Percentiles rank a stretch among this genome's conserved stretches.
These are phyloP conservation scores for Daldinia sp. DNA, from an alignment of 2,329 filamentous ascomycete genomes.

Conservation along the genomic window DNA sequence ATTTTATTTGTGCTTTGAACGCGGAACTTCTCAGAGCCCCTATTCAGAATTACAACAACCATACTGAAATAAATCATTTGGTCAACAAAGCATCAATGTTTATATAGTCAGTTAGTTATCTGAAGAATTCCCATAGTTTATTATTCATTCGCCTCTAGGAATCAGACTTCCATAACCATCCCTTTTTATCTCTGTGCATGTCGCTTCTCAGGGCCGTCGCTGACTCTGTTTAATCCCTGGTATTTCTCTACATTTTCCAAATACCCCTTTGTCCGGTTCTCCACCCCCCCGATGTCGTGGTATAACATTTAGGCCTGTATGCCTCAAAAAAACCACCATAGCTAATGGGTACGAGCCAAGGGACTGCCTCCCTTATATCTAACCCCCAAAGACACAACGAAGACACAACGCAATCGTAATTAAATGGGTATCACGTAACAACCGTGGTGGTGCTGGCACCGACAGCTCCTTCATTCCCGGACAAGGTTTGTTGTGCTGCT, in stretches of 20 bases:
- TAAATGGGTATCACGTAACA: constrained; percentile 45
- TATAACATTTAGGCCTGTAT: constrained; percentile 1
- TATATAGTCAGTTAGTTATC: not conserved
- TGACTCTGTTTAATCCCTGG: constrained; percentile 10
- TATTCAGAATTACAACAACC: not conserved
- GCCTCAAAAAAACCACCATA: constrained; percentile 2
- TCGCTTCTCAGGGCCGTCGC: not conserved
- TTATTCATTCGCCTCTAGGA: not conserved
- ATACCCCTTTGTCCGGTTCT: constrained; percentile 13
- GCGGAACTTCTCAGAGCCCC: not conserved
- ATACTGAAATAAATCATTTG: not conserved
- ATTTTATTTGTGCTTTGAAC: not conserved
- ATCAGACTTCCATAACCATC: not conserved
- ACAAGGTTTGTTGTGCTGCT: constrained; percentile 46
- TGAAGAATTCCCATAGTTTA: constrained; percentile 3
- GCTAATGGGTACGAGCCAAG: constrained; percentile 6
- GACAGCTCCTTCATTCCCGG: constrained; percentile 35
- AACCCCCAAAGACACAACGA: constrained; percentile 7
- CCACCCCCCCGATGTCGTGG: constrained; percentile 4
- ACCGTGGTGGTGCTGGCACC: constrained; percentile 40
- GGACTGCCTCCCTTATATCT: constrained; percentile 1
- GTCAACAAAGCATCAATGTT: not conserved
- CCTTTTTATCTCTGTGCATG: not conserved
- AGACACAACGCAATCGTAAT: constrained; percentile 11
- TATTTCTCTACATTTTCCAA: constrained; percentile 2